phyloP scores from a whole-genome alignment of 345 rosid genomes.

The Aegle marmelos region DNA sequence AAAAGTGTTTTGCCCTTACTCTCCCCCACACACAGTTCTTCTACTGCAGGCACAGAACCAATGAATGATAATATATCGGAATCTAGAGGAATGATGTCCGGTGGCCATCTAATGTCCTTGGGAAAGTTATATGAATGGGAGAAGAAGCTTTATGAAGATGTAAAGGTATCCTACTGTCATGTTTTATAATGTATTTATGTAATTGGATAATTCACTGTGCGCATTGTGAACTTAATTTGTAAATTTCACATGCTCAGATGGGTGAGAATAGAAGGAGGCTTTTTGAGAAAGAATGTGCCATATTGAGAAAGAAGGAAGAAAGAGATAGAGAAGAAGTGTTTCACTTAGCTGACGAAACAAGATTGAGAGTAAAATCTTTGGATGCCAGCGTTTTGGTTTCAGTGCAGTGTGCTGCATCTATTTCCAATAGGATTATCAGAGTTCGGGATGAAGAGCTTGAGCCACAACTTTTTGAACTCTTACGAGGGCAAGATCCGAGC shows the following conservation, averaged over 20 bases:
- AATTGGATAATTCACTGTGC: not conserved
- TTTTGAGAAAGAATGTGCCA: conserved; percentile 30
- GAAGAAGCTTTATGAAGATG: conserved; percentile 44
- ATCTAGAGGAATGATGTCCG: conserved; percentile 31
- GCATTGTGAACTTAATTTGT: not conserved
- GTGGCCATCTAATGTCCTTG: conserved; percentile 37
- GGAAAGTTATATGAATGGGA: conserved; percentile 48
- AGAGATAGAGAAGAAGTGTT: conserved; percentile 4
- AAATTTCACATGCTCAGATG: conserved; percentile 16
- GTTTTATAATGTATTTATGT: not conserved
- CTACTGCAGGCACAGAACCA: conserved; percentile 28
- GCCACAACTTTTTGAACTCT: conserved; percentile 41
- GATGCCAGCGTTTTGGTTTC: conserved; percentile 34
- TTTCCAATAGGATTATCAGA: conserved; percentile 37
- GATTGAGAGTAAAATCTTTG: conserved; percentile 26
- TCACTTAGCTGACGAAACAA: conserved; percentile 21
- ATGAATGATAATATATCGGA: conserved; percentile 24
- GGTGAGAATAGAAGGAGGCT: conserved; percentile 35
- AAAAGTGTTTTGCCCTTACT: conserved; percentile 31
- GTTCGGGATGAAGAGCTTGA: conserved; percentile 48
- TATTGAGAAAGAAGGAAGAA: conserved; percentile 6
- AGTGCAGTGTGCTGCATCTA: conserved; percentile 33
- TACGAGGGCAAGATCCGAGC: conserved; percentile 32
- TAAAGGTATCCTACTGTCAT: conserved; percentile 22
- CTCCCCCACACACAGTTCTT: conserved; percentile 24